Conservation (phyloP, 2,329 filamentous ascomycete species). For the Exutisphaerella laricina region DNA sequence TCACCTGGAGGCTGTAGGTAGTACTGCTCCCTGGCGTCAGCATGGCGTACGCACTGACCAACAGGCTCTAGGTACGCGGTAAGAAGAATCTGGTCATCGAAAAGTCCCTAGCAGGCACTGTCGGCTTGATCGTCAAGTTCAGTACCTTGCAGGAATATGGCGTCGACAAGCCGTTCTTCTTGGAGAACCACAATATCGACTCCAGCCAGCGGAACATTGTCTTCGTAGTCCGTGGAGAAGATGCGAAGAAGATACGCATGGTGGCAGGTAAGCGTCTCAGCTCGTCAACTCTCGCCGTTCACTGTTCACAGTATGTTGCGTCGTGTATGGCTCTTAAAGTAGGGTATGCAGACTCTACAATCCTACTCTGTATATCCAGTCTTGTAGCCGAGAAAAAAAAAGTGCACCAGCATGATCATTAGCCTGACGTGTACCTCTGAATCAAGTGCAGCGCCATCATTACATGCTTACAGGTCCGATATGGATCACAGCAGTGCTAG, state of each 20-base stretch:
- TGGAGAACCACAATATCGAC: slow-evolving; percentile 94
- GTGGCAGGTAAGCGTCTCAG: slow-evolving; percentile 98
- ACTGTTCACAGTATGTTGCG: slow-evolving; percentile 4
- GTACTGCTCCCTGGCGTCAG: slow-evolving; percentile 35
- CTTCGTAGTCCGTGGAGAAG: slow-evolving; percentile 88
- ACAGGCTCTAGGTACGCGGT: slow-evolving; percentile 93
- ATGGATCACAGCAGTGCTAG: slow-evolving; percentile 7
- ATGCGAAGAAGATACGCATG: slow-evolving; percentile 71
- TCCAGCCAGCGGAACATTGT: slow-evolving; percentile 91
- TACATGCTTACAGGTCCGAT: slow-evolving; percentile 50
- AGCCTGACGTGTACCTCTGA: slow-evolving; percentile 17
- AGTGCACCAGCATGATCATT: slow-evolving; percentile 20
- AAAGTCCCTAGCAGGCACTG: slow-evolving; percentile 77
- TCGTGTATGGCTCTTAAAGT: slow-evolving; percentile 50
- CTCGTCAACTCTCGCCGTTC: slow-evolving; percentile 19
- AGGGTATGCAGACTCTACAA: slow-evolving; percentile 51
- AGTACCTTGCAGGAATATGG: slow-evolving; percentile 94
- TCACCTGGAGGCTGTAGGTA: slow-evolving; percentile 90
- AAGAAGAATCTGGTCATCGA: slow-evolving; percentile 99
- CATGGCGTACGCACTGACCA: no score
- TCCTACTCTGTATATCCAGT: slow-evolving; percentile 49
- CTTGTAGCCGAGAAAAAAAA: slow-evolving; percentile 33
- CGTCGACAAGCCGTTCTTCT: slow-evolving; percentile 93
- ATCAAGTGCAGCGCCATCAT: slow-evolving; percentile 26
- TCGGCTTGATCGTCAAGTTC: slow-evolving; percentile 90